Base-by-base conservation (phyloP, 306 rosid species). In the Rosa chinensis region DNA sequence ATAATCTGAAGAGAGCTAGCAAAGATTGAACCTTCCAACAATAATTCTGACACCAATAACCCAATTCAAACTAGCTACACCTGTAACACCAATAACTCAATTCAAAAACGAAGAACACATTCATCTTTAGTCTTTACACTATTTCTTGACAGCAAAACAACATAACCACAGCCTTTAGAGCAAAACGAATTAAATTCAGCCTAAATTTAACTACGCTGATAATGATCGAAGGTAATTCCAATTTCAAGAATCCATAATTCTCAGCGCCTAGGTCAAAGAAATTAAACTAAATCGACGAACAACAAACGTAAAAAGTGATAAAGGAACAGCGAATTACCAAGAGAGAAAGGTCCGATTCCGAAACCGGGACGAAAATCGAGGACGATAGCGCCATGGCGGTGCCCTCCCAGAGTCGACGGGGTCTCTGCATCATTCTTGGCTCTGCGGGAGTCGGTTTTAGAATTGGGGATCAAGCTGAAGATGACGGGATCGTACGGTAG, bases 331-430 rank as follows among this genome's bases (percentile, higher is more conserved):
- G 37, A 32, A 32, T 32, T 87, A 95, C 99, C 98, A 18, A 95
- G 85, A 17, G 94, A 81, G 86, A 93, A 95, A 28, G 98, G 97
- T 23, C 99, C 98, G 76, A 95, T 84, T 25, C 97, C 97, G 67
- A 85, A 81, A 56, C 98, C 98, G 48, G 99, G 98, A 0, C 93
- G 94, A 23, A 95, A 96, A 87, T 95, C 99, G 77, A 95, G 99
- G 48, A 88, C 88, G 83, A 95, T 95, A 45, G 99, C 97, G 62
- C 99, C 98, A 95, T 95, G 84, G 98, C 96, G 40, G 97, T 91
- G 87, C 99, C 99, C 83, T 95, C 98, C 84, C 96, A 93, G 52
- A 98, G 98, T 55, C 98, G 92, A 70, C 94, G 84, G 6, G 91
- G 85, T 84, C 96, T 89, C 37, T 2, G 99, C 93, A 84, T 77